Evolutionary conservation across 2,329 filamentous ascomycete genomes (phyloP).

Genomic region (Cladophialophora immunda): DNA sequence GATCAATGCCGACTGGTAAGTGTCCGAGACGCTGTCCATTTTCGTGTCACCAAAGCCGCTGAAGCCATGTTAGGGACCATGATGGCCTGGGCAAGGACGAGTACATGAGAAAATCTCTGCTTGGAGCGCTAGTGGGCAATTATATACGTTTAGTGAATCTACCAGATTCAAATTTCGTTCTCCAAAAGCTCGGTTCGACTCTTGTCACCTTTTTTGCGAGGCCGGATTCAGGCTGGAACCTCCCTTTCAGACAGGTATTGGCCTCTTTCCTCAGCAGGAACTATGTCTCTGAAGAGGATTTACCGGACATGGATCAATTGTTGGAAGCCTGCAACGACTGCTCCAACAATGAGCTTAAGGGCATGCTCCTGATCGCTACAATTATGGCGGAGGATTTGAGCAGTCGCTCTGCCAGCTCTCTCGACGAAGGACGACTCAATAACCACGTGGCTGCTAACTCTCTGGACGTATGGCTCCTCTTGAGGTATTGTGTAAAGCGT

Average conservation of each 20-base stretch:
- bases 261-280: conserved; percentile 50
- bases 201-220: conserved; percentile 56
- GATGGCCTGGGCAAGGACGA: conserved; percentile 48
- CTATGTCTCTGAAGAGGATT: conserved; percentile 47
- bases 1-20: conserved; percentile 85
- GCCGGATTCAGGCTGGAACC: conserved; percentile 49
- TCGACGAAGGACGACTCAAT: conserved; percentile 24
- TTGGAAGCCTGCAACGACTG: conserved; percentile 35
- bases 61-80: conserved; percentile 30
- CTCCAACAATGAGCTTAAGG: conserved; percentile 32
- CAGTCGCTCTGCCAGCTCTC: conserved; percentile 19
- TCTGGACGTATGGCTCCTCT: conserved; percentile 35
- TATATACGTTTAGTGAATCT: conserved; percentile 52
- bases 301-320: conserved; percentile 49
- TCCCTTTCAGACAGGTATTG: conserved; percentile 41
- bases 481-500: conserved; percentile 29
- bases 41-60: neutral
- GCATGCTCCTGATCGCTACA: conserved; percentile 40
- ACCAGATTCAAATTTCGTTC: conserved; percentile 50
- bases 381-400: conserved; percentile 49
- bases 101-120: conserved; percentile 44
- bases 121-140: conserved; percentile 52
- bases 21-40: conserved; percentile 14
- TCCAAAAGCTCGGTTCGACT: conserved; percentile 58
- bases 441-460: conserved; percentile 30